Evolutionary conservation across 139 green algal genomes (phyloP).

Genomic region (Haematococcus sp.): DNA sequence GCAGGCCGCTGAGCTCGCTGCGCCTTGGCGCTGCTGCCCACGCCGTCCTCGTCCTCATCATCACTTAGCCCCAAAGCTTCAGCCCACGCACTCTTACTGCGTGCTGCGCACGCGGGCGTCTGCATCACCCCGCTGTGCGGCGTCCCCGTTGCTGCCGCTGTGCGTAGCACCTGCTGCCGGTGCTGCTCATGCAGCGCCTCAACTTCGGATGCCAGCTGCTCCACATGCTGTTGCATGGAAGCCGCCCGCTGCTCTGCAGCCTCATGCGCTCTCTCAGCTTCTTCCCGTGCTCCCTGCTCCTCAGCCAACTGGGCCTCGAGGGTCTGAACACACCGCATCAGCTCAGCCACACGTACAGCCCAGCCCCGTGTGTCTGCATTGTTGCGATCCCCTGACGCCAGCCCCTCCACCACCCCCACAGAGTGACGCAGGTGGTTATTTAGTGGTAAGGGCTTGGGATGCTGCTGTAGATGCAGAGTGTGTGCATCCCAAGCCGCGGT

Average conservation of each 20-base stretch:
- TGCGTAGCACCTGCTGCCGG: too few relatives aligned
- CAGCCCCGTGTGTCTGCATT: neutral
- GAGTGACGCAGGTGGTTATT: neutral
- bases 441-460: too few relatives aligned
- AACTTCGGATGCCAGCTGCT: too few relatives aligned
- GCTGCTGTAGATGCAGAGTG: too few relatives aligned
- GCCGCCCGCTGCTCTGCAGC: neutral
- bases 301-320: neutral
- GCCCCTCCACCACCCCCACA: neutral
- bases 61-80: constrained; percentile 1
- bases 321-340: neutral
- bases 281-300: neutral
- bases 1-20: neutral
- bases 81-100: constrained; percentile 1
- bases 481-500: too few relatives aligned
- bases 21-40: neutral
- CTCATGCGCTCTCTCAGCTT: neutral
- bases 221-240: neutral
- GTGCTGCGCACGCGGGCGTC: too few relatives aligned
- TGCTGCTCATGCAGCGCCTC: too few relatives aligned
- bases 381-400: neutral
- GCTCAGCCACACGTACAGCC: neutral
- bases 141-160: too few relatives aligned
- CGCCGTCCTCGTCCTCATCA: neutral
- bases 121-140: too few relatives aligned